Percentiles rank a stretch among this genome's conserved stretches.
These are phyloP conservation scores for Aspergillus brunneoviolaceus DNA, from an alignment of 2,329 filamentous ascomycete species.

Conservation along the genomic window DNA sequence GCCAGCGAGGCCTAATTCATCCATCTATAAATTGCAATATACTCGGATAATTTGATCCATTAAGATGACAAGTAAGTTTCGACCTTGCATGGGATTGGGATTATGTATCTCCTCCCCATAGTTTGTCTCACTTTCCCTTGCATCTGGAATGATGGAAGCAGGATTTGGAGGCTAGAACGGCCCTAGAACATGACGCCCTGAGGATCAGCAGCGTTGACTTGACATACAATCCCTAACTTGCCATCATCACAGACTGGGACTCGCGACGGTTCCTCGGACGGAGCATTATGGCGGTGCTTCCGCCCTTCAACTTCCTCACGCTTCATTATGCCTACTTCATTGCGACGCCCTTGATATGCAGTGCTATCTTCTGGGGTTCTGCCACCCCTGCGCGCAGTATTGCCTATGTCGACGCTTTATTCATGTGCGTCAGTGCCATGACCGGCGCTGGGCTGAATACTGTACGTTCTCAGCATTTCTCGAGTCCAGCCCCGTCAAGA, in stretches of 20 bases:
- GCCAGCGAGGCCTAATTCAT: constrained; percentile 8
- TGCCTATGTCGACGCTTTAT: constrained; percentile 64
- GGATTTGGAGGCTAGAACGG: background rate
- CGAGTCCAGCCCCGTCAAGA: constrained; percentile 25
- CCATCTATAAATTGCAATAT: background rate
- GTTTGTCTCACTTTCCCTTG: background rate
- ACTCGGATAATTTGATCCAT: background rate
- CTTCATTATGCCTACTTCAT: constrained; percentile 69
- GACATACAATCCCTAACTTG: constrained; percentile 5
- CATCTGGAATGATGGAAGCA: background rate
- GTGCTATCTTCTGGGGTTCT: constrained; percentile 59
- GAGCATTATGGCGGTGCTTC: constrained; percentile 28
- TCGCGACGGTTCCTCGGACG: constrained; percentile 23
- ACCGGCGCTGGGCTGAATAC: constrained; percentile 68
- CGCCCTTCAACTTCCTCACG: constrained; percentile 59
- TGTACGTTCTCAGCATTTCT: constrained; percentile 26
- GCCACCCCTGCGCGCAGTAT: constrained; percentile 55
- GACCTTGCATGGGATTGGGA: background rate
- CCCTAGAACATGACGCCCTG: background rate
- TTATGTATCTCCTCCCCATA: background rate
- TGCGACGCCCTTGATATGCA: constrained; percentile 53
- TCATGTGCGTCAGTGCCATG: constrained; percentile 65
- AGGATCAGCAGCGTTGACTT: background rate
- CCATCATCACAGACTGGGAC: constrained; percentile 18
- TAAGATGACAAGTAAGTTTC: background rate